These are phyloP conservation scores for Pelargonium myrrhifolium DNA, from an alignment of 441 rosid genomes.

Conservation along the genomic window DNA sequence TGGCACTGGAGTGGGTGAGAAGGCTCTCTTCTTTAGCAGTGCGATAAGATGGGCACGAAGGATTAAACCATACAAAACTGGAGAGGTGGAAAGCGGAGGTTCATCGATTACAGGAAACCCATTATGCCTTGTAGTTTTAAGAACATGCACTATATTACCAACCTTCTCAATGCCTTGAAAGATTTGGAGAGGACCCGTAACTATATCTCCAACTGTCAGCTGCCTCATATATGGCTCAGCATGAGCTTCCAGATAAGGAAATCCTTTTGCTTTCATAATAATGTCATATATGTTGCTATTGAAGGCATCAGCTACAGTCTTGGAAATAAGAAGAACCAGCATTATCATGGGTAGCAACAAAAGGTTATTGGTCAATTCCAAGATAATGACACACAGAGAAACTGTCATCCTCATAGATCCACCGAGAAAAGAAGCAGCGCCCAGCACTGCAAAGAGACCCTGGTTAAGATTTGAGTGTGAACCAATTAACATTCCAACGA, in stretches of 20 bases:
- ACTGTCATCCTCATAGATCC: conserved; percentile 82
- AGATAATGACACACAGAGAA: conserved; percentile 59
- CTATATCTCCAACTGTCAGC: conserved; percentile 47
- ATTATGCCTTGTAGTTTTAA: conserved; percentile 46
- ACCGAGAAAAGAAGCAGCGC: conserved; percentile 70
- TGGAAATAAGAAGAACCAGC: conserved; percentile 62
- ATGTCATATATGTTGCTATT: conserved; percentile 63
- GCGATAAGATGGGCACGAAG: conserved; percentile 61
- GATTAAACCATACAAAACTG: conserved; percentile 57
- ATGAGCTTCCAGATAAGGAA: conserved; percentile 63
- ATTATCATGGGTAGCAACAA: conserved; percentile 59
- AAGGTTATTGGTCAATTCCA: conserved; percentile 57
- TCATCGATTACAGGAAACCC: conserved; percentile 59
- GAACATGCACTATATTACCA: conserved; percentile 35
- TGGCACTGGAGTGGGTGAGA: conserved; percentile 30
- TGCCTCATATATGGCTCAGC: conserved; percentile 65
- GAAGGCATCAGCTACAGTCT: conserved; percentile 58
- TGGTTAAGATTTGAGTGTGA: conserved; percentile 45
- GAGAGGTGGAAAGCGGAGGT: conserved; percentile 47
- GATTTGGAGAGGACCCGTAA: conserved; percentile 44
- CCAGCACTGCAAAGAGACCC: conserved; percentile 62
- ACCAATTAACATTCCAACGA: conserved; percentile 45
- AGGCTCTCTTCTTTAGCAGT: conserved; percentile 46
- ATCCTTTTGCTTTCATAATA: conserved; percentile 56
- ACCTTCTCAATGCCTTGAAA: conserved; percentile 53